Evolutionary conservation across 768 basidiomycete genomes (phyloP), one percentile per base, ranked within the genome.

Genomic region (Amanita pseudoporphyria): DNA sequence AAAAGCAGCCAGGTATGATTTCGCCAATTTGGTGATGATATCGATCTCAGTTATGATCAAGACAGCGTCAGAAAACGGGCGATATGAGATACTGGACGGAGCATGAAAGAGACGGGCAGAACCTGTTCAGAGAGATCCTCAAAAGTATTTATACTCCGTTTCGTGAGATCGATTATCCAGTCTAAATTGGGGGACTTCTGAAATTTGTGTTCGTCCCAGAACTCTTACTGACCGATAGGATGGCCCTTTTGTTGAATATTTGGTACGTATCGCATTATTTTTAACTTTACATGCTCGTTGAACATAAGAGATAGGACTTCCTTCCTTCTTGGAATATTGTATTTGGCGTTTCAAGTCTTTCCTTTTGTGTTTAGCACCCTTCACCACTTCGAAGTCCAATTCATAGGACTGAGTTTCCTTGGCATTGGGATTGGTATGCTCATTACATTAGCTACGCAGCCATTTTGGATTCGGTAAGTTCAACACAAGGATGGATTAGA

Each of bases 121-220:
- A 66, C 36, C 59, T 90, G 9, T 24, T 61, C 3, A 53, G 56
- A 9, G 73, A 79, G 0, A 67, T 91, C 22, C 26, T 69, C 10
- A 56, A 78, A 51, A 87, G 82, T 55, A 80, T 82, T 53, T 81
- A 73, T 47, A 78, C 69, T 6, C 87, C 89, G 1, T 90, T 93
- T 61, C 67, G 87, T 87, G 59, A 46, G 83, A n/a, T 51, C 7
- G 18, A 16, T 31, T 22, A 3, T 9, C 26, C 3, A 12, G 14
- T n/a, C 7, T 9, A 44, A 14, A 6, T 16, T n/a, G 9, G 16
- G 24, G 9, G 5, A 51, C 13, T 43, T 14, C 18, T 30, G 28
- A 51, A n/a, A n/a, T n/a, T n/a, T n/a, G n/a, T n/a, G 30, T 32
- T 49, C 18, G 30, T 37, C 32, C 24, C 51, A 85, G 84, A 79